Conservation (phyloP, 768 basidiomycete species). For the Mycena epipterygia region DNA sequence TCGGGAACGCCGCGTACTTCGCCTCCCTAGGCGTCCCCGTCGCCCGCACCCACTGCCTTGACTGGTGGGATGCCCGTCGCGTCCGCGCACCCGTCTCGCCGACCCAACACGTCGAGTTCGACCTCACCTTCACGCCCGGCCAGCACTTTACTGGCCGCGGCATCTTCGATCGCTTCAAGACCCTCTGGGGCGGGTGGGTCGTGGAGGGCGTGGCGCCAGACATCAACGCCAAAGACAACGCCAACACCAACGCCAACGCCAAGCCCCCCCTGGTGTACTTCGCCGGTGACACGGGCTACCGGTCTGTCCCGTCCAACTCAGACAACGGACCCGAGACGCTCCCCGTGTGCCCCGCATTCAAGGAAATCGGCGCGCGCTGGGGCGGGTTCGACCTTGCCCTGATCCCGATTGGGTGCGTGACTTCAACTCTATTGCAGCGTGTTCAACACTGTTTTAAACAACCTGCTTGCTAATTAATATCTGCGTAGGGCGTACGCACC, state of each 20-base stretch:
- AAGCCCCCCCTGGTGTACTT: slow-evolving; percentile 66
- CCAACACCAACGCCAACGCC: too few relatives aligned
- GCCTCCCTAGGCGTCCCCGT: slow-evolving; percentile 53
- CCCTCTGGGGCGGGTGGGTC: slow-evolving; percentile 78
- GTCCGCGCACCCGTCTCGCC: slow-evolving; percentile 48
- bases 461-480: too few relatives aligned
- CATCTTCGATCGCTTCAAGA: slow-evolving; percentile 64
- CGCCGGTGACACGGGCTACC: slow-evolving; percentile 79
- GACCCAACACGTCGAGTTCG: slow-evolving; percentile 45
- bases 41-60: slow-evolving; percentile 63
- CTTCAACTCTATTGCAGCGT: neutral
- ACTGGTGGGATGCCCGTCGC: slow-evolving; percentile 74
- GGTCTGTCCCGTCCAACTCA: slow-evolving; percentile 60
- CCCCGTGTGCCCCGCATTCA: slow-evolving; percentile 79
- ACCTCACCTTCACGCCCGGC: slow-evolving; percentile 71
- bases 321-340: slow-evolving; percentile 59
- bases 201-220: slow-evolving; percentile 63
- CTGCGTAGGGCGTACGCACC: slow-evolving; percentile 71
- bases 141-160: slow-evolving; percentile 74
- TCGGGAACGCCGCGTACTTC: slow-evolving; percentile 65
- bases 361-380: slow-evolving; percentile 73
- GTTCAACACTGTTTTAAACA: too few relatives aligned
- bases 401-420: slow-evolving; percentile 75
- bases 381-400: slow-evolving; percentile 78
- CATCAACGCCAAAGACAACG: neutral